Base-by-base conservation (phyloP, 2,329 filamentous ascomycete species). In the Nannizziopsis barbatae region DNA sequence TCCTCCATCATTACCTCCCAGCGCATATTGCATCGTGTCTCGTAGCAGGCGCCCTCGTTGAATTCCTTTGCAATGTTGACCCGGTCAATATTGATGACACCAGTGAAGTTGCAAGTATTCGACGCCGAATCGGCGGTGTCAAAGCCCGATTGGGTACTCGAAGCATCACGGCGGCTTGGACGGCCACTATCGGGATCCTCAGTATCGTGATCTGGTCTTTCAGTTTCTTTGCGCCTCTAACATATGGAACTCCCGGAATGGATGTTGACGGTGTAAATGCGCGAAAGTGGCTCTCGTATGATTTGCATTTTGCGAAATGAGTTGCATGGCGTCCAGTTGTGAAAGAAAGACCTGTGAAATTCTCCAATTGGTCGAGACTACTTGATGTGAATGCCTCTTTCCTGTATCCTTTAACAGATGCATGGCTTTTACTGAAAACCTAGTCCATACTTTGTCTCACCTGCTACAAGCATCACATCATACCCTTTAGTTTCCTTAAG, bases 231-330 rank as follows among this genome's bases (percentile, higher is more conserved):
- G 78, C 93, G 55, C 92, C 92, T 15, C 72, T 98, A 62, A 98
- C 92, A 1, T 98, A 98, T 65, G 92, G 92, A 47, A 89, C 86
- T 64, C 92, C 92, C 3, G 90, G 90, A 31, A 75, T 98, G 60
- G 79, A 75, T 49, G 83, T 94, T 14, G 79, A 82, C 10, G 75
- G 87, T 63, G 84, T 98, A 27, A 70, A 84, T 54, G 77, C 82
- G 54, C 81, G 92, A 66, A 95, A 95, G 75, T 96, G 90, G 90
- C 75, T 98, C 56, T 85, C 86, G 55, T 98, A 96, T 65, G 92
- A 98, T 66, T 75, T 98, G 64, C 92, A 98, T 72, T 98, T 98
- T 73, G 92, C 92, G 51, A 98, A 98, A 79, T 98, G 22, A 27
- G 22, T 7, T 27, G 22, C 22, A 27, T 27, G 22, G 22, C n/a